A percentile compares a stretch with the other conserved stretches of the same genome.
phyloP scores from a whole-genome alignment of 192 early-diverging fungal species.

The Coemansia interrupta region DNA sequence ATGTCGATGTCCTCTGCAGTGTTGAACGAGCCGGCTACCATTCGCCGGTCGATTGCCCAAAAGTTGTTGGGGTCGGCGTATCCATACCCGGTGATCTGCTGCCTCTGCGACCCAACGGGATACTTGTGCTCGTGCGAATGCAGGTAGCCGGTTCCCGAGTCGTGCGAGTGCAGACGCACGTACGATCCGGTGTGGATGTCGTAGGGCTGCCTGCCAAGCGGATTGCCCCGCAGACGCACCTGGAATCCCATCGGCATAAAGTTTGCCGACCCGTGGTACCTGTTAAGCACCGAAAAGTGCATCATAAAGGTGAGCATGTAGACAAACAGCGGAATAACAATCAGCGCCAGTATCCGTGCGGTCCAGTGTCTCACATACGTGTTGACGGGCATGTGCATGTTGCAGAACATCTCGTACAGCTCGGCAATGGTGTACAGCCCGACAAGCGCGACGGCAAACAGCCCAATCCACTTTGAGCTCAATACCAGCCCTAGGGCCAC shows the following conservation, averaged over 20 bases:
- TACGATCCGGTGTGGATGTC: slow-evolving; percentile 40
- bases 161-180: slow-evolving; percentile 35
- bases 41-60: slow-evolving; percentile 56
- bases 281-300: slow-evolving; percentile 83
- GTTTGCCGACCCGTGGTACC: slow-evolving; percentile 49
- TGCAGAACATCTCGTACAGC: slow-evolving; percentile 48
- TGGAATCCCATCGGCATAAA: slow-evolving; percentile 53
- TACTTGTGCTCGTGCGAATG: slow-evolving; percentile 66
- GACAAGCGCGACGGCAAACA: slow-evolving; percentile 82
- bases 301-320: slow-evolving; percentile 78
- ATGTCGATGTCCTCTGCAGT: background rate
- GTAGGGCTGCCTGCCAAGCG: slow-evolving; percentile 41
- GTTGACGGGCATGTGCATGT: slow-evolving; percentile 50
- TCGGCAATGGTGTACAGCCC: slow-evolving; percentile 37
- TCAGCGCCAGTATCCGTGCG: slow-evolving; percentile 74
- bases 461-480: slow-evolving; percentile 95
- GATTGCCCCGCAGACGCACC: slow-evolving; percentile 34
- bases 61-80: slow-evolving; percentile 84
- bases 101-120: slow-evolving; percentile 62
- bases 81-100: slow-evolving; percentile 80
- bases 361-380: slow-evolving; percentile 79
- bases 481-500: slow-evolving; percentile 79
- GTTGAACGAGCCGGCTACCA: slow-evolving; percentile 29
- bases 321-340: slow-evolving; percentile 73
- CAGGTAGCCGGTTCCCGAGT: slow-evolving; percentile 40